A percentile compares a stretch with the other conserved stretches of the same genome.
phyloP scores from a whole-genome alignment of 2,329 filamentous ascomycete species.

The Fusarium torreyae region DNA sequence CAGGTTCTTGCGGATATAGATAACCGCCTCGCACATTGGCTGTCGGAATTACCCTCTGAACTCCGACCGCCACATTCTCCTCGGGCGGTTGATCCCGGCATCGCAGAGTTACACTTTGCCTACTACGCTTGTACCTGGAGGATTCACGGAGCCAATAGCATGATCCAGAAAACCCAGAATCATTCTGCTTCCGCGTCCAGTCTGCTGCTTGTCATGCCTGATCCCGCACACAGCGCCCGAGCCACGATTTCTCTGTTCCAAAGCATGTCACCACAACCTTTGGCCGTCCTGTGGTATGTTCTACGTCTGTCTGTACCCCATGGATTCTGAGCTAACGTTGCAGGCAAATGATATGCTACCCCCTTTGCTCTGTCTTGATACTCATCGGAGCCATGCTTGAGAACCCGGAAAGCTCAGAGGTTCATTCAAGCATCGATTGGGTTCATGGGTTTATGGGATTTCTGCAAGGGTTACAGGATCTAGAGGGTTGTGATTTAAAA shows the following conservation, averaged over 20 bases:
- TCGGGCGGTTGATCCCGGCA: neutral
- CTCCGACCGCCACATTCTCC: neutral
- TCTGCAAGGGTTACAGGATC: neutral
- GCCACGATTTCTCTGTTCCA: neutral
- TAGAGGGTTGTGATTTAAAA: neutral
- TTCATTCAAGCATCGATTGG: neutral
- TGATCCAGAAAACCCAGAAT: neutral
- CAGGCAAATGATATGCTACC: conserved; percentile 4
- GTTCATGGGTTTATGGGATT: neutral
- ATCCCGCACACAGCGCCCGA: neutral
- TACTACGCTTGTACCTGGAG: conserved; percentile 1
- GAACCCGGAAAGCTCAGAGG: accelerated
- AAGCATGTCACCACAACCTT: neutral
- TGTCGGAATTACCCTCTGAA: neutral
- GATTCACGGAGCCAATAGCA: neutral
- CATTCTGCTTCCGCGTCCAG: too few relatives aligned
- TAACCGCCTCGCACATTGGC: neutral
- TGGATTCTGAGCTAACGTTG: accelerated
- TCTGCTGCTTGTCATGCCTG: neutral
- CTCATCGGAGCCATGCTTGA: neutral
- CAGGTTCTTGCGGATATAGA: neutral
- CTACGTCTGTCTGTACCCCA: accelerated
- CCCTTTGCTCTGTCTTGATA: neutral
- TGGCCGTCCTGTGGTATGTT: neutral
- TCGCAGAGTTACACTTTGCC: neutral